Evolutionary conservation across 2,329 filamentous ascomycete species (phyloP).

Genomic region (Chaetoscypha palmicola): DNA sequence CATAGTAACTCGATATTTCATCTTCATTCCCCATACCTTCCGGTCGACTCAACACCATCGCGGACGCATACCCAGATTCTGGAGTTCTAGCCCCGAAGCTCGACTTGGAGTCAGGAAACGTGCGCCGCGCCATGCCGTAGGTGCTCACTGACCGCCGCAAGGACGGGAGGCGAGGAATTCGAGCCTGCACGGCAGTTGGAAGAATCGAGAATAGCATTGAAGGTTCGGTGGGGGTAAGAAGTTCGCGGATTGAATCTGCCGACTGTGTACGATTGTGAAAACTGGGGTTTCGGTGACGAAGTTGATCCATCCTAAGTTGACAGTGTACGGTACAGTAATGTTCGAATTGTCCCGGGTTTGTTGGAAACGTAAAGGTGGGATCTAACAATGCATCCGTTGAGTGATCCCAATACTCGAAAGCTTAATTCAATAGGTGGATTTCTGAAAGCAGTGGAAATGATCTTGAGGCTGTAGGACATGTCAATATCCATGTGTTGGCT

Average conservation of each 20-base stretch:
- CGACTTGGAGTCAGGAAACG: conserved; percentile 23
- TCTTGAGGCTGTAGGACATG: no score
- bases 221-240: conserved; percentile 18
- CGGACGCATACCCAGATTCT: conserved; percentile 19
- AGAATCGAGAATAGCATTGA: conserved; percentile 48
- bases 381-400: background rate
- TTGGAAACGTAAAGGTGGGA: background rate
- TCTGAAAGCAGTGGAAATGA: no score
- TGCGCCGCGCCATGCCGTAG: conserved; percentile 15
- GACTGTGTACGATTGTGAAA: conserved; percentile 2
- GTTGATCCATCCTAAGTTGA: conserved; percentile 2
- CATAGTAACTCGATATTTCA: conserved; percentile 14
- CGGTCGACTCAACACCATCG: conserved; percentile 19
- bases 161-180: conserved; percentile 44
- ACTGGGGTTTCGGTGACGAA: background rate
- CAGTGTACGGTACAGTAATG: no score
- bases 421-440: no score
- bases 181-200: conserved; percentile 44
- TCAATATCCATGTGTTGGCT: no score
- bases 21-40: conserved; percentile 8
- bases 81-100: conserved; percentile 28
- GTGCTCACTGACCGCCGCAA: conserved; percentile 37
- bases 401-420: no score
- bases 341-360: no score
- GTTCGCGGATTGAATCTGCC: conserved; percentile 9